Percentiles rank a stretch among this genome's conserved stretches.
Conservation (phyloP, 2,329 filamentous ascomycete genomes). For the Aspergillus terreus region DNA sequence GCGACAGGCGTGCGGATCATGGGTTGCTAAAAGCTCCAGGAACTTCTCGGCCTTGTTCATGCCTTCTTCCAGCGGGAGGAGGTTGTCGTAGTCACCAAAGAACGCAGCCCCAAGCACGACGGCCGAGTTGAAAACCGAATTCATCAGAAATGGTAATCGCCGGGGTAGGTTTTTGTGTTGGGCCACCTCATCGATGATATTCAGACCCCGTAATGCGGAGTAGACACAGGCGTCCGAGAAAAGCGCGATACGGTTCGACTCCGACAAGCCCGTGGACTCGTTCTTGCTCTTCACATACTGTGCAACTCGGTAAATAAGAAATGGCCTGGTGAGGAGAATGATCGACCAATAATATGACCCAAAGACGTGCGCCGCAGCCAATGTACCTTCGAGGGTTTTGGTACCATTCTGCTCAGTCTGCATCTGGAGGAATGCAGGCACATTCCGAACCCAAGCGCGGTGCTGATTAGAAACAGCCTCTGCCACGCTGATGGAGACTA, state of each 20-base stretch:
- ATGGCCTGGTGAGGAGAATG: slow-evolving; percentile 52
- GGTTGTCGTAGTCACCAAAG: slow-evolving; percentile 44
- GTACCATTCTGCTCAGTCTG: slow-evolving; percentile 44
- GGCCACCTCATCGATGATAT: slow-evolving; percentile 37
- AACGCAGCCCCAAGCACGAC: slow-evolving; percentile 44
- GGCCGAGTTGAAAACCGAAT: slow-evolving; percentile 45
- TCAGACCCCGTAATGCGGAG: slow-evolving; percentile 38
- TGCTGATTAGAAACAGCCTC: slow-evolving; percentile 42
- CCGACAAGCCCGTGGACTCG: slow-evolving; percentile 15
- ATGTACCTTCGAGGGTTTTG: slow-evolving; percentile 30
- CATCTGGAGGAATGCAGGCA: slow-evolving; percentile 45
- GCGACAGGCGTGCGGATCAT: slow-evolving; percentile 35
- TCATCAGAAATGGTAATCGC: slow-evolving; percentile 45
- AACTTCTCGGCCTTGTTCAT: slow-evolving; percentile 34
- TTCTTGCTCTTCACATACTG: slow-evolving; percentile 31
- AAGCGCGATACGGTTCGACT: slow-evolving; percentile 26
- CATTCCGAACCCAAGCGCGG: slow-evolving; percentile 38
- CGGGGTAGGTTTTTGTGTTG: slow-evolving; percentile 35
- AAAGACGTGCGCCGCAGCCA: slow-evolving; percentile 49
- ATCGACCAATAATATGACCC: slow-evolving; percentile 54
- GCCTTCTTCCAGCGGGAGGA: slow-evolving; percentile 32
- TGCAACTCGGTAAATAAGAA: slow-evolving; percentile 51
- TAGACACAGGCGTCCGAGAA: slow-evolving; percentile 45
- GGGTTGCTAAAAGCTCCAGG: slow-evolving; percentile 29
- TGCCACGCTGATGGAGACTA: slow-evolving; percentile 40